phyloP scores from a whole-genome alignment of 768 basidiomycete genomes.

The Naganishia kalamii region DNA sequence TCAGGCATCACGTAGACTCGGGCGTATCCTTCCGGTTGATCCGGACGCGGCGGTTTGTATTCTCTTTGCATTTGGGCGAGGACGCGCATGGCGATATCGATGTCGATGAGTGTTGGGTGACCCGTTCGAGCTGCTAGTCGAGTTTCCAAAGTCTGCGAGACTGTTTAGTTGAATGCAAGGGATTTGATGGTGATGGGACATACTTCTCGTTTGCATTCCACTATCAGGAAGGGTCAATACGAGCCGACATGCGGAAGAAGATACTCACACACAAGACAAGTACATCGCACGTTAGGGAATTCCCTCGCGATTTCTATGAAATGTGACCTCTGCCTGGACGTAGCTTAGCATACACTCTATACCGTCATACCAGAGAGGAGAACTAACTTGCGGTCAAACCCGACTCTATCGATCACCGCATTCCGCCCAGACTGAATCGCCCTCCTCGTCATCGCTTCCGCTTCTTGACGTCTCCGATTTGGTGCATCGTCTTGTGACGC shows the following conservation, averaged over 20 bases:
- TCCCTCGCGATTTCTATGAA: constrained; percentile 36
- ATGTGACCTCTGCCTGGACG: constrained; percentile 38
- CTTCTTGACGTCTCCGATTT: constrained; percentile 36
- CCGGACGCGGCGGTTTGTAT: constrained; percentile 30
- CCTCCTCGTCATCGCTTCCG: constrained; percentile 31
- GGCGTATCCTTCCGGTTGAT: constrained; percentile 37
- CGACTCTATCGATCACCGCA: constrained; percentile 42
- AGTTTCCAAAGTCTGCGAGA: constrained; percentile 23
- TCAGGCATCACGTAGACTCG: constrained; percentile 29
- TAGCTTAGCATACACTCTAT: not conserved
- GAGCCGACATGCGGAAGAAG: not conserved
- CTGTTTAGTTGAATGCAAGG: not conserved
- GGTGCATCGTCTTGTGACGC: constrained; percentile 45
- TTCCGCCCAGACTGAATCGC: constrained; percentile 28
- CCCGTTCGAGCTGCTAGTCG: constrained; percentile 29
- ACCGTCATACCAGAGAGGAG: not conserved
- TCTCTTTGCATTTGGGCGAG: constrained; percentile 34
- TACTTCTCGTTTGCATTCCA: constrained; percentile 13
- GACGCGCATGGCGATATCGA: constrained; percentile 34
- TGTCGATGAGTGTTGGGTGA: constrained; percentile 41
- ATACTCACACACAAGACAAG: constrained; percentile 20
- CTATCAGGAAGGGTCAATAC: not conserved
- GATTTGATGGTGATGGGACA: not conserved
- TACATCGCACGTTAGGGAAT: constrained; percentile 24
- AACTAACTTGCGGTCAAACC: constrained; percentile 43